phyloP scores from a whole-genome alignment of 1,284 basidiomycete species.

The Marasmius sp. region DNA sequence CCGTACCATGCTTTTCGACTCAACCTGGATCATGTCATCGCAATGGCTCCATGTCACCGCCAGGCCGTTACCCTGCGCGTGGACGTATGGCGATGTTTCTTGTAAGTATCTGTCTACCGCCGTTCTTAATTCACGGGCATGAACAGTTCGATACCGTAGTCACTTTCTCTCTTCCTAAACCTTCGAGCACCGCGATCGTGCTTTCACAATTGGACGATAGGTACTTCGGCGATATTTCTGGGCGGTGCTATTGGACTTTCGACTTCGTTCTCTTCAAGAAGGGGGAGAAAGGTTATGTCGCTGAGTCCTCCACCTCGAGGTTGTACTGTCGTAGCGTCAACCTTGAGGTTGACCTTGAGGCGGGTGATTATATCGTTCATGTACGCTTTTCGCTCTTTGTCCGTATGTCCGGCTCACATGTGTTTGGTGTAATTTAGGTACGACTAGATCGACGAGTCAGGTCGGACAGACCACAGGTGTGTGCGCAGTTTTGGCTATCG shows the following conservation, averaged over 20 bases:
- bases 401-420: neutral
- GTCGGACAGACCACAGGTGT: neutral
- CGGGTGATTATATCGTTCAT: slow-evolving; percentile 25
- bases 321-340: slow-evolving; percentile 26
- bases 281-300: slow-evolving; percentile 24
- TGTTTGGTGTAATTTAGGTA: neutral
- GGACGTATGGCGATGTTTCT: slow-evolving; percentile 49
- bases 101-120: slow-evolving; percentile 31
- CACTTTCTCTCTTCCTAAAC: slow-evolving; percentile 24
- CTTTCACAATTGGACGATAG: slow-evolving; percentile 25
- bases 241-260: slow-evolving; percentile 25
- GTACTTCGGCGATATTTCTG: slow-evolving; percentile 27
- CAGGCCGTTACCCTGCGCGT: slow-evolving; percentile 35
- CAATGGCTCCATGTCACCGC: slow-evolving; percentile 44
- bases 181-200: slow-evolving; percentile 24
- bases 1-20: slow-evolving; percentile 46
- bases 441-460: slow-evolving; percentile 9
- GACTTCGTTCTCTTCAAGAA: slow-evolving; percentile 27
- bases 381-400: neutral
- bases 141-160: slow-evolving; percentile 24
- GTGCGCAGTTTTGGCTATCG: neutral
- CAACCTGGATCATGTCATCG: slow-evolving; percentile 46
- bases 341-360: slow-evolving; percentile 27
- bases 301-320: slow-evolving; percentile 25
- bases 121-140: neutral